Base-by-base conservation (phyloP, 1,139 yeast species). In the Suhomyces atakaporum region DNA sequence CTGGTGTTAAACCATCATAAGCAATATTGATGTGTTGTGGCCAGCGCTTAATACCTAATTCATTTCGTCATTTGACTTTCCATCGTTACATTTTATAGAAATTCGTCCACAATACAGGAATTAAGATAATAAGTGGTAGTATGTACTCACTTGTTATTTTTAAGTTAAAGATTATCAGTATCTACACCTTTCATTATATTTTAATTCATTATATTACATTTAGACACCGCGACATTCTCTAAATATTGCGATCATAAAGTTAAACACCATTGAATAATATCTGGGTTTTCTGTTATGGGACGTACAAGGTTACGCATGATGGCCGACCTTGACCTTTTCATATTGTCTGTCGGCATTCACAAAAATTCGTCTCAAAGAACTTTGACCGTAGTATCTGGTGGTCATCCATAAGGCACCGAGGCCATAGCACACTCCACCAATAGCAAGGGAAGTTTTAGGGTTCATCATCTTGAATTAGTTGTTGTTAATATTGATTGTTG, bases 391-490 rank as follows among this genome's bases (percentile, higher is more conserved):
- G 52, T 66, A 68, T 43, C 53, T 46, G 25, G 51, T 61, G n/a
- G 57, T 45, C 75, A 69, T 69, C 50, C 55, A 66, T 35, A 53
- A 47, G 3, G 56, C 66, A 27, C 66, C 70, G 11, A 57, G 36
- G 10, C 66, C 69, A 43, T 67, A 67, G 31, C 56, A 56, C 23
- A 51, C 45, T 39, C 71, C 73, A 30, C 73, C 73, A 22, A 56
- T 42, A 9, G 60, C 31, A 35, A 68, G 53, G 11, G 69, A 67
- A 49, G 51, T 56, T 35, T 41, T 38, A 36, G 69, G 48, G 18
- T 25, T 12, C 13, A 43, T 16, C 46, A 43, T 43, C 19, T 5
- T 18, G 20, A 18, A 18, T 18, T 18, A 18, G 8, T 18, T 18
- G 20, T 18, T 26, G 19, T 16, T 12, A 8, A 14, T 23, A 23